Conservation (phyloP, 148 eudicot genomes). For the Nepenthes mirabilis region DNA sequence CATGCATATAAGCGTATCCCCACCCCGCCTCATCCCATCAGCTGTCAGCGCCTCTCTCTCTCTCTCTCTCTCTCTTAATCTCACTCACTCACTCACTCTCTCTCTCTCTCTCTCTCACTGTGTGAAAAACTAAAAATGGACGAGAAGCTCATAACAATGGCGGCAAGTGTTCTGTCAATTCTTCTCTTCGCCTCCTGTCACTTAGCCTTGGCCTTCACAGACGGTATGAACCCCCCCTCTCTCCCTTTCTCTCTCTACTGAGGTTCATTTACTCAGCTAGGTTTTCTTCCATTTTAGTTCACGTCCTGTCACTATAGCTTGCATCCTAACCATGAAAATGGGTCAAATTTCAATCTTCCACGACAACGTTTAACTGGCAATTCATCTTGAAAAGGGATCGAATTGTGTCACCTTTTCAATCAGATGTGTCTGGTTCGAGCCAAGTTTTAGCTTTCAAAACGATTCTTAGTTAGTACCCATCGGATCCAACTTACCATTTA, state of each 20-base stretch:
- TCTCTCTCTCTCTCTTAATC: background rate
- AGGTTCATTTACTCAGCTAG: background rate
- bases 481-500: no score
- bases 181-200: conserved; percentile 29
- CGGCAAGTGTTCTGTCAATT: conserved; percentile 19
- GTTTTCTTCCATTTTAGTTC: no score
- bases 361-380: no score
- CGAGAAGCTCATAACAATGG: conserved; percentile 16
- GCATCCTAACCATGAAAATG: no score
- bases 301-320: no score
- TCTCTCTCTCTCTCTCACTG: conserved; percentile 5
- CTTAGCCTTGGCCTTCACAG: conserved; percentile 31
- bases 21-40: background rate
- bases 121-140: background rate
- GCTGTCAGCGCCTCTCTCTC: background rate
- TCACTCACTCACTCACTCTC: conserved; percentile 1
- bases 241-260: background rate
- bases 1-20: conserved; percentile 22
- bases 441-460: no score
- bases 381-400: no score
- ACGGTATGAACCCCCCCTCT: conserved; percentile 19
- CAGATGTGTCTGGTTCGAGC: no score
- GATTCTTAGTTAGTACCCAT: no score
- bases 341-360: no score
- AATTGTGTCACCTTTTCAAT: no score